phyloP scores from a whole-genome alignment of 2,329 filamentous ascomycete species.

The Talaromyces funiculosus region DNA sequence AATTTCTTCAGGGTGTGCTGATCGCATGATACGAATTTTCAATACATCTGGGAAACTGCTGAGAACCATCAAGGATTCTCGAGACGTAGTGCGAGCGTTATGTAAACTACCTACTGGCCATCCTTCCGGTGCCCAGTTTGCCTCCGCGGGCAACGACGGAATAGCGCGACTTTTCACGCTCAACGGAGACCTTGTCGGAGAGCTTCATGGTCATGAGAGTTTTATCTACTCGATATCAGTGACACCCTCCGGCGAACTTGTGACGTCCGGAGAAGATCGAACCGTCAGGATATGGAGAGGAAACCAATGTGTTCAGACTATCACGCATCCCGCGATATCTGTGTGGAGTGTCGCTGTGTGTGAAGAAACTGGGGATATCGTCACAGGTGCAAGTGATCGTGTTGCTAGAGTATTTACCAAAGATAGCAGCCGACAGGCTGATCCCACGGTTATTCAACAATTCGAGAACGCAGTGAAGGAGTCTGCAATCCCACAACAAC shows the following conservation, averaged over 20 bases:
- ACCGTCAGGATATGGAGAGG: slow-evolving; percentile 86
- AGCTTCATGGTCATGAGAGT: slow-evolving; percentile 82
- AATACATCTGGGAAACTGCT: slow-evolving; percentile 59
- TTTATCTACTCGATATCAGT: slow-evolving; percentile 85
- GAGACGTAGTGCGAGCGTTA: slow-evolving; percentile 82
- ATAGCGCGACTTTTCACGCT: slow-evolving; percentile 82
- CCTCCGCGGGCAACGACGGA: slow-evolving; percentile 89
- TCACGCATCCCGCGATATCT: slow-evolving; percentile 93
- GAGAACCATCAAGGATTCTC: slow-evolving; percentile 61
- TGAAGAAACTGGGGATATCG: slow-evolving; percentile 77
- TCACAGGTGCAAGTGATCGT: slow-evolving; percentile 86
- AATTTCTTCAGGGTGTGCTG: slow-evolving; percentile 61
- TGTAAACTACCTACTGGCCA: slow-evolving; percentile 72
- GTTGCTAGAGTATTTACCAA: slow-evolving; percentile 79
- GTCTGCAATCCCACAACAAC: slow-evolving; percentile 82
- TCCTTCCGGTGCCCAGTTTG: slow-evolving; percentile 81
- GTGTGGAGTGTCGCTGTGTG: slow-evolving; percentile 91
- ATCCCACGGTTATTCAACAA: slow-evolving; percentile 59
- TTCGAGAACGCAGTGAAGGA: slow-evolving; percentile 79
- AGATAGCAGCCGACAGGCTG: slow-evolving; percentile 62
- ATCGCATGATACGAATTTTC: slow-evolving; percentile 83
- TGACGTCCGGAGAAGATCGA: slow-evolving; percentile 90
- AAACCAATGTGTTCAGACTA: slow-evolving; percentile 80
- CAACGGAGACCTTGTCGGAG: slow-evolving; percentile 67
- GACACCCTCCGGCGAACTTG: slow-evolving; percentile 76